A percentile compares a stretch with the other conserved stretches of the same genome.
Evolutionary conservation across 495 filamentous ascomycete genomes (phyloP).

Genomic region (Annulohypoxylon stygium): DNA sequence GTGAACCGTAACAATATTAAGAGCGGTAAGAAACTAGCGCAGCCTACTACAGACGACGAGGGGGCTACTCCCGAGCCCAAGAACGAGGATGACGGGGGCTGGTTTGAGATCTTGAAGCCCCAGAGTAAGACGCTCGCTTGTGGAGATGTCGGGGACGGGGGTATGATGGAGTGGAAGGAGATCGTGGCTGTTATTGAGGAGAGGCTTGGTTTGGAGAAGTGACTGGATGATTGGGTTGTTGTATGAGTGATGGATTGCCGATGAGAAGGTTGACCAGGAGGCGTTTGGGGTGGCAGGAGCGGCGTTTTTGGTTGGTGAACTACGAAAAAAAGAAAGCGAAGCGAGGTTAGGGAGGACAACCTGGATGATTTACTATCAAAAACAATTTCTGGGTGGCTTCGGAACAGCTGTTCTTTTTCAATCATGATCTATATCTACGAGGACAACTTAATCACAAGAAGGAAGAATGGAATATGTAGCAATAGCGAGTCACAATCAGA

Average conservation of each 20-base stretch:
- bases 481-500: conserved; percentile 1
- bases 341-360: not conserved
- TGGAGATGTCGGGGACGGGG: conserved; percentile 82
- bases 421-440: not conserved
- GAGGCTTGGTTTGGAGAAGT: conserved; percentile 52
- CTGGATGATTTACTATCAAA: not conserved
- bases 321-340: not conserved
- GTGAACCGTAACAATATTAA: conserved; percentile 49
- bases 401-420: not conserved
- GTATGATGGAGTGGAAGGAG: conserved; percentile 81
- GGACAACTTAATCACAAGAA: not conserved
- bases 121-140: conserved; percentile 78
- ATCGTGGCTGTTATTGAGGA: conserved; percentile 74
- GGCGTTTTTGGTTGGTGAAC: not conserved
- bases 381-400: not conserved
- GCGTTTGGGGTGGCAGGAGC: not conserved
- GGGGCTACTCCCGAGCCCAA: conserved; percentile 62
- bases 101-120: conserved; percentile 80
- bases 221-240: conserved; percentile 4
- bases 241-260: not conserved
- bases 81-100: conserved; percentile 62
- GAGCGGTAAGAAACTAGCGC: conserved; percentile 62
- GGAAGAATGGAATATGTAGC: not conserved
- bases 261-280: not conserved
- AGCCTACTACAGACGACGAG: conserved; percentile 43